Evolutionary conservation across 164 flowering plant genomes (phyloP).

Genomic region (grape (Vitis vinifera)): ASM3070453v1 NC_081813.1:190001-190500

Average conservation of each 20-base stretch:
- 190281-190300: not conserved
- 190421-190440: no score
- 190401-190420: no score
- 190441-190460: no score
- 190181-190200: slow-evolving; percentile 96
- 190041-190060: slow-evolving; percentile 60
- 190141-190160: slow-evolving; percentile 45
- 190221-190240: slow-evolving; percentile 93
- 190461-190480: no score
- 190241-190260: slow-evolving; percentile 90
- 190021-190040: slow-evolving; percentile 50
- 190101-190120: slow-evolving; percentile 51
- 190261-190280: slow-evolving; percentile 73
- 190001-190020: slow-evolving; percentile 45
- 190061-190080: slow-evolving; percentile 87
- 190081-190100: slow-evolving; percentile 89
- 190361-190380: not conserved
- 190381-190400: no score
- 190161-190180: slow-evolving; percentile 88
- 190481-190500: no score
- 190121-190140: slow-evolving; percentile 51
- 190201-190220: slow-evolving; percentile 72
- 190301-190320: no score
- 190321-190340: no score
- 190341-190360: not conserved